Conservation (phyloP, 345 rosid species). For the Moricandia moricandioides region DNA sequence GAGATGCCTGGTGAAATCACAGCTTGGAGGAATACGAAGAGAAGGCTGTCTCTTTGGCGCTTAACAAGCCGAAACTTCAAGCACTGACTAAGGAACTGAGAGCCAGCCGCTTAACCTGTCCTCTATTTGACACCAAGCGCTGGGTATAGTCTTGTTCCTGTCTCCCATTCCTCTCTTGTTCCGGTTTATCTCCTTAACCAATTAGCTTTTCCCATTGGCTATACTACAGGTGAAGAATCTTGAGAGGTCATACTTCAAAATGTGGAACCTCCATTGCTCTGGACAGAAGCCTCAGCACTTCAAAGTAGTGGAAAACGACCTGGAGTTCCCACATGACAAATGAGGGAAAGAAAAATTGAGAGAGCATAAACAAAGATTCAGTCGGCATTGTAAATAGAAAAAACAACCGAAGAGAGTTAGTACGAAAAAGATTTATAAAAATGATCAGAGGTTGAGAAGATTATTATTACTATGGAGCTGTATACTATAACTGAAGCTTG, state of each 20-base stretch:
- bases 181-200: background rate
- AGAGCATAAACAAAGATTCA: background rate
- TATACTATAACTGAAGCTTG: conserved; percentile 2
- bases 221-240: conserved; percentile 78
- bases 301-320: conserved; percentile 72
- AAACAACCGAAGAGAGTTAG: conserved; percentile 34
- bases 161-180: background rate
- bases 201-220: background rate
- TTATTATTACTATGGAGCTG: conserved; percentile 2
- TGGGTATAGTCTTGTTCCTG: conserved; percentile 57
- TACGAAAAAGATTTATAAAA: conserved; percentile 22
- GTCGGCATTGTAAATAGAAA: conserved; percentile 41
- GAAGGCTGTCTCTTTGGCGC: conserved; percentile 77
- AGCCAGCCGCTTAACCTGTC: conserved; percentile 73
- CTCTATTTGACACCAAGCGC: conserved; percentile 87
- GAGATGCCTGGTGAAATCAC: background rate
- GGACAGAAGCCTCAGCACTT: conserved; percentile 80
- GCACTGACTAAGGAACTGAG: conserved; percentile 65
- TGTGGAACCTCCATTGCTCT: conserved; percentile 86
- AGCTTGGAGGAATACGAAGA: conserved; percentile 96
- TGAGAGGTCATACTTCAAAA: conserved; percentile 83
- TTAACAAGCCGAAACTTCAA: conserved; percentile 63
- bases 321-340: conserved; percentile 63
- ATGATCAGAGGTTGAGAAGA: conserved; percentile 8
- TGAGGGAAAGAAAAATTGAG: background rate